Evolutionary conservation across 352 stramenopile genomes (phyloP).

Genomic region (Aphanomyces cochlioides): DNA sequence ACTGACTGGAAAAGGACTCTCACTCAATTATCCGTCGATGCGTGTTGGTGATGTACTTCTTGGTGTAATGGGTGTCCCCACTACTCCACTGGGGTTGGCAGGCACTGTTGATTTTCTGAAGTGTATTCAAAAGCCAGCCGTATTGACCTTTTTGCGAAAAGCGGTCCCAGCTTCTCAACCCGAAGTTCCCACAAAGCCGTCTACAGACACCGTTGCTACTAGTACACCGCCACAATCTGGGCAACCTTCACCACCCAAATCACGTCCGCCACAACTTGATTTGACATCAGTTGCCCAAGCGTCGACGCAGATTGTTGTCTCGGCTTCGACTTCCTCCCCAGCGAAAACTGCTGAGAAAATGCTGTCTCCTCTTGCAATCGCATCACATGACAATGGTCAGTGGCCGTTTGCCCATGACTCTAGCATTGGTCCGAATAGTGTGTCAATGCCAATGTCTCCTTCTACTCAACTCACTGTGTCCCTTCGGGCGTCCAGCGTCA

Average conservation of each 20-base stretch:
- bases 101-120: conserved; percentile 32
- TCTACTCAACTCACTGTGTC: conserved; percentile 11
- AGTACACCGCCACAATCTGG: too few relatives aligned
- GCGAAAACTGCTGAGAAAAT: background rate
- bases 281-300: too few relatives aligned
- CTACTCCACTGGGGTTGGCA: conserved; percentile 21
- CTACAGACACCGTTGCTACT: too few relatives aligned
- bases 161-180: background rate
- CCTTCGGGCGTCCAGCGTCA: background rate
- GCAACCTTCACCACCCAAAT: too few relatives aligned
- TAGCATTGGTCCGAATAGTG: background rate
- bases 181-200: too few relatives aligned
- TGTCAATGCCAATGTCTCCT: background rate
- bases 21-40: conserved; percentile 3
- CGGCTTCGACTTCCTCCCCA: background rate
- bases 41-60: conserved; percentile 18
- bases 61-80: conserved; percentile 20
- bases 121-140: conserved; percentile 29
- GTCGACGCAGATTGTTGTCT: too few relatives aligned
- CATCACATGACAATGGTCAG: background rate
- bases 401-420: conserved; percentile 12
- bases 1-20: conserved; percentile 27
- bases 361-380: conserved; percentile 8
- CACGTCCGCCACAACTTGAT: too few relatives aligned
- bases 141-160: conserved; percentile 23